Conservation (phyloP, 192 early-diverging fungal genomes). For the Coemansia javaensis region DNA sequence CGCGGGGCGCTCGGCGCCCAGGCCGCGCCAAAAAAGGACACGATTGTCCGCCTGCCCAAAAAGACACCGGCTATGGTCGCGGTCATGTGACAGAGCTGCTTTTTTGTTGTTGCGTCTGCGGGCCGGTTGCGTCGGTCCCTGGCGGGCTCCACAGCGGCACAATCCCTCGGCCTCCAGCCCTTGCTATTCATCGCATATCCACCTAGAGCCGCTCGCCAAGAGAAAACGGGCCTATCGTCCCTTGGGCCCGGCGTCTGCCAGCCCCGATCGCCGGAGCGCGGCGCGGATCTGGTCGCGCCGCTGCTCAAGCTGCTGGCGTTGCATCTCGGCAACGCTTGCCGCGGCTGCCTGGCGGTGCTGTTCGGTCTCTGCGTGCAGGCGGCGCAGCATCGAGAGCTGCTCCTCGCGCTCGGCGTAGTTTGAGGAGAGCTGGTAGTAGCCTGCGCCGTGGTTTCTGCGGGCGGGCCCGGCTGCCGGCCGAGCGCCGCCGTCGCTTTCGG, state of each 20-base stretch:
- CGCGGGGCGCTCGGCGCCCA: no score
- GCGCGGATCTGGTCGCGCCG: constrained; percentile 2
- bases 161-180: no score
- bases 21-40: no score
- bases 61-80: no score
- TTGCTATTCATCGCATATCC: no score
- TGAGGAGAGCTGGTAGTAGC: constrained; percentile 21
- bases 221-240: no score
- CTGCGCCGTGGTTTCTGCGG: constrained; percentile 8
- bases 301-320: constrained; percentile 7
- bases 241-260: neutral
- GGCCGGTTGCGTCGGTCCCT: no score
- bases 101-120: no score
- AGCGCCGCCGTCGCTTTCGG: neutral
- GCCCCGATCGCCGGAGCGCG: neutral
- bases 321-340: constrained; percentile 10
- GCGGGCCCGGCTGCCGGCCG: neutral
- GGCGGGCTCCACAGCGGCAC: no score
- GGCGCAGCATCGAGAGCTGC: constrained; percentile 16
- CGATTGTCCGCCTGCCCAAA: no score
- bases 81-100: no score
- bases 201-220: no score
- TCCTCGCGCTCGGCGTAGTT: constrained; percentile 14
- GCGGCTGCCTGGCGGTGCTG: constrained; percentile 8
- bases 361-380: constrained; percentile 18